Evolutionary conservation across 2,329 filamentous ascomycete species (phyloP), one percentile per base, ranked within the genome.

Genomic region (Pseudogymnoascus sp.): DNA sequence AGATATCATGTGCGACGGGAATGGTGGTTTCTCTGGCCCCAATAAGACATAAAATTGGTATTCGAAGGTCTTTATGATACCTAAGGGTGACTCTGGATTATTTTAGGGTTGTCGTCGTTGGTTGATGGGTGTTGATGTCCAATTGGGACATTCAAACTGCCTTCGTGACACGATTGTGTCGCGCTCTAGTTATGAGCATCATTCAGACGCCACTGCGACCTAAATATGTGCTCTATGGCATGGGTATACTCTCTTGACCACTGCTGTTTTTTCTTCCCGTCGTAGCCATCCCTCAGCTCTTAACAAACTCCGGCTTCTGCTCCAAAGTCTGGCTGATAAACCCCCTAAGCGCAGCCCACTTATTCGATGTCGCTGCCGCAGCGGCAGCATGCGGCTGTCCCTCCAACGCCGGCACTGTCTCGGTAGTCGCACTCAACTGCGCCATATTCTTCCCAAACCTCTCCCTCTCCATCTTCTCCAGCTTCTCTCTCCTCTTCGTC

Each of bases 311-410:
- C 12, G 88, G 85, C 69, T 93, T 93, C 74, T 91, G 89, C 76
- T 96, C 91, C 86, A 96, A 91, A 0, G 91, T 97, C 43, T 87
- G 82, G 1, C 90, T 88, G 60, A 97, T 95, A 72, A 93, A 95
- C 8, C 81, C 86, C 69, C 92, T 84, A 74, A 97, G 73, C 14
- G 91, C 91, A 31, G 89, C 89, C 89, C 91, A 97, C 62, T 89
- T 79, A 69, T 80, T 84, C 8, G 82, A 77, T 14, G 81, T 84
- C 10, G 76, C 65, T 26, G 55, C 21, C 62, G 55, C 31, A 16
- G 37, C 26, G 5, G 11, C 33, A 39, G 49, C 10, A 63, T 63
- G 64, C 2, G 63, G 62, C 35, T 39, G n/a, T 8, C 35, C 35
- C 26, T 60, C 33, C 67, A 70, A 52, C 65, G 69, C 58, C 68